Evolutionary conservation across 176 grass and related monocot species (phyloP).

Genomic region (Carex parvula): DNA sequence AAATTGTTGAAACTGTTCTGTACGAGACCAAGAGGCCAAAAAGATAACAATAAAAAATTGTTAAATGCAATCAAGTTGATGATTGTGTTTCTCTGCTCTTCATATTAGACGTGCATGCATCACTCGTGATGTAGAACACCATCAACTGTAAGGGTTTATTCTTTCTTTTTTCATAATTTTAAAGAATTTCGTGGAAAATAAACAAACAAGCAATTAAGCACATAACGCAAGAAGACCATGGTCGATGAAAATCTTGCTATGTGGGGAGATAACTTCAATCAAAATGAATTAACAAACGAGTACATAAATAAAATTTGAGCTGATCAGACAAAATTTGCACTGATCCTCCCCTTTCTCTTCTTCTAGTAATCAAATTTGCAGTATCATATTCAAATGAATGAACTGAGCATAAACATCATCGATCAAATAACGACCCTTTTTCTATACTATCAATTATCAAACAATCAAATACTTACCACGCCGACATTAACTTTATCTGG

Average conservation of each 20-base stretch:
- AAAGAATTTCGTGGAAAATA: not conserved
- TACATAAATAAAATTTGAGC: not conserved
- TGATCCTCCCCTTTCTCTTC: not conserved
- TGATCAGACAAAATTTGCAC: not conserved
- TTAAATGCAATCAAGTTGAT: constrained; percentile 7
- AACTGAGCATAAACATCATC: not conserved
- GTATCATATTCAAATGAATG: not conserved
- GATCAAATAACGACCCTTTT: not conserved
- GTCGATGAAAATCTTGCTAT: not conserved
- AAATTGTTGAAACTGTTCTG: not conserved
- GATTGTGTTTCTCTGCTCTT: not conserved
- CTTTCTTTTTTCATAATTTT: not conserved
- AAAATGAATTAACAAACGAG: not conserved
- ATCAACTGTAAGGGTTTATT: not conserved
- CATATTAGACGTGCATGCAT: not conserved
- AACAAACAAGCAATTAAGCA: not conserved
- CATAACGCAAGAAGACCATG: not conserved
- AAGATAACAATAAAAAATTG: not conserved
- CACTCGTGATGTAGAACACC: not conserved
- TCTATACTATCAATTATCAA: not conserved
- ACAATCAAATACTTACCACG: constrained; percentile 43
- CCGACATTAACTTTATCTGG: constrained; percentile 86
- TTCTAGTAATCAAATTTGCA: not conserved
- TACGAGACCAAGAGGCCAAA: not conserved
- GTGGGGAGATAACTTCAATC: not conserved